Evolutionary conservation across 2,329 filamentous ascomycete species (phyloP), one percentile per base, ranked within the genome.

Genomic region (Geosmithia putterillii): DNA sequence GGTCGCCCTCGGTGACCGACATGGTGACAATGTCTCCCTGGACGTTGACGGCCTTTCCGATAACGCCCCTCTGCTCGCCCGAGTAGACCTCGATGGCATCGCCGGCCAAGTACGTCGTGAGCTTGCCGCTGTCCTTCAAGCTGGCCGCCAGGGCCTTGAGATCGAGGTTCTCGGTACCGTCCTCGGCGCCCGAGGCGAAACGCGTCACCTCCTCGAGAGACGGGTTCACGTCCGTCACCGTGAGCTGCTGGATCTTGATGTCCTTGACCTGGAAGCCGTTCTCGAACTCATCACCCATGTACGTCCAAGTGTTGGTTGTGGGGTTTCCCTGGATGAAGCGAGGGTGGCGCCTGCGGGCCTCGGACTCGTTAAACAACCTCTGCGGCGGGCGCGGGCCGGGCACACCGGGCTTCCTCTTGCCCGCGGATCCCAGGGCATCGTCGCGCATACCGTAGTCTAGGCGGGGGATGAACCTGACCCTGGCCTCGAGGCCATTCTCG

Each of bases 21-120:
- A 98, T 76, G 6, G 87, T 90, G 42, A 98, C 86, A 57, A 98
- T 95, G 53, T 96, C 89, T 36, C 84, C 85, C 44, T 86, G 84
- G 7, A 95, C 88, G 38, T 86, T 86, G 41, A 85, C 79, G 2
- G 87, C 88, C 53, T 81, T 87, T 54, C 92, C 92, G 25, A 86
- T 73, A 14, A 96, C 83, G 42, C 92, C 92, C 57, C 84, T 87
- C 58, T 98, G 92, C 65, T 98, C 92, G 50, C 92, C 92, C 45
- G 89, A 81, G 61, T 89, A 96, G 38, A 98, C 87, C 62, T 96
- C 90, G 19, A 98, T 89, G n/a, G 89, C 80, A 59, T 98, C 92
- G 28, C 94, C 94, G 3, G 89, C 86, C 5, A 94, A 75, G 55
- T 95, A 98, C 3, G 84, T 83, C 28, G 89, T 83, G 47, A 84